These are phyloP conservation scores for Leishmania arabica DNA, from an alignment of 208 protist genomes.

Conservation along the genomic window DNA sequence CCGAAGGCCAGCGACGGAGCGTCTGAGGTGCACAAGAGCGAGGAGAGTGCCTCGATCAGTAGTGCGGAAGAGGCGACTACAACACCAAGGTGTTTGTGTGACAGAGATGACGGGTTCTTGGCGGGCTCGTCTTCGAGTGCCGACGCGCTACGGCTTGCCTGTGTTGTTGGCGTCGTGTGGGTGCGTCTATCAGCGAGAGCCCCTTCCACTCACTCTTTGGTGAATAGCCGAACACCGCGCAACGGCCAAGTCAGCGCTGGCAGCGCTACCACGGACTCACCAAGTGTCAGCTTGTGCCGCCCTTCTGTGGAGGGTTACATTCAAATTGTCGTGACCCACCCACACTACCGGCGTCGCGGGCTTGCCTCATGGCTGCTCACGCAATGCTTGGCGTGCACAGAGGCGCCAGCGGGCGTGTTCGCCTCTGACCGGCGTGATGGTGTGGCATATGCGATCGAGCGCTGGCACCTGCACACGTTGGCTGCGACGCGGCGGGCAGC, in stretches of 20 bases:
- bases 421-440: neutral
- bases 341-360: slow-evolving; percentile 34
- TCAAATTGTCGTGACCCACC: slow-evolving; percentile 59
- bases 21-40: neutral
- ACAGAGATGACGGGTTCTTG: neutral
- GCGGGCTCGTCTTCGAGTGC: neutral
- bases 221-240: neutral
- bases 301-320: slow-evolving; percentile 69
- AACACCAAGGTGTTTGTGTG: neutral
- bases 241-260: neutral
- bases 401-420: slow-evolving; percentile 13
- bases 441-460: slow-evolving; percentile 20
- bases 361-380: slow-evolving; percentile 43
- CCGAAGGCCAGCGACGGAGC: neutral
- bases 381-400: slow-evolving; percentile 13
- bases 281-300: neutral
- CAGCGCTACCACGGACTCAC: neutral
- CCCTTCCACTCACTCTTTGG: neutral
- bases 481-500: neutral
- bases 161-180: slow-evolving; percentile 74
- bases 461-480: slow-evolving; percentile 82
- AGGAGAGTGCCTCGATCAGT: neutral
- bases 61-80: neutral
- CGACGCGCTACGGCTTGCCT: slow-evolving; percentile 13
- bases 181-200: slow-evolving; percentile 41